phyloP scores from a whole-genome alignment of 257 asterid species.

The Haberlea rhodopensis region DNA sequence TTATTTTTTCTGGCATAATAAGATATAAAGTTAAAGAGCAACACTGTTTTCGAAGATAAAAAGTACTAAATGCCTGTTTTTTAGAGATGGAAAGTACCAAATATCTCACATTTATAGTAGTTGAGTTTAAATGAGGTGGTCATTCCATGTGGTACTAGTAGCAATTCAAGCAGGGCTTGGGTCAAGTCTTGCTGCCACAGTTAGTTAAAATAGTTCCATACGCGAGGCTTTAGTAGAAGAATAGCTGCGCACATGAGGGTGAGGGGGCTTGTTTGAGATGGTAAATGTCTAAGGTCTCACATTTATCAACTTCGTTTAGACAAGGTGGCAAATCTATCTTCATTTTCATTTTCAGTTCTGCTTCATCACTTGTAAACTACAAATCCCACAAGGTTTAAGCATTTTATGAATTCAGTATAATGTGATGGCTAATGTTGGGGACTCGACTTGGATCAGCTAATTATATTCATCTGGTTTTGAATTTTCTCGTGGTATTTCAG shows the following conservation, averaged over 20 bases:
- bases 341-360: constrained; percentile 7
- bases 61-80: background rate
- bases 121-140: background rate
- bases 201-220: no score
- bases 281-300: no score
- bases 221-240: no score
- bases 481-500: constrained; percentile 45
- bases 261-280: no score
- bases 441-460: background rate
- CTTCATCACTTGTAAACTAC: constrained; percentile 1
- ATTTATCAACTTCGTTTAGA: background rate
- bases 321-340: background rate
- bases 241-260: background rate
- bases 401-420: background rate
- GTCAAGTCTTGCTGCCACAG: background rate
- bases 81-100: background rate
- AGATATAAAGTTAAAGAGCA: background rate
- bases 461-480: constrained; percentile 8
- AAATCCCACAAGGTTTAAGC: background rate
- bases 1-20: no score
- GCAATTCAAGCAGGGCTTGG: background rate
- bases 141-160: background rate
- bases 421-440: constrained; percentile 6
- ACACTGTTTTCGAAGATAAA: background rate
- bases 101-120: background rate